Evolutionary conservation across 495 filamentous ascomycete genomes (phyloP), one percentile per base, ranked within the genome.

Genomic region (Talaromyces borbonicus): DNA sequence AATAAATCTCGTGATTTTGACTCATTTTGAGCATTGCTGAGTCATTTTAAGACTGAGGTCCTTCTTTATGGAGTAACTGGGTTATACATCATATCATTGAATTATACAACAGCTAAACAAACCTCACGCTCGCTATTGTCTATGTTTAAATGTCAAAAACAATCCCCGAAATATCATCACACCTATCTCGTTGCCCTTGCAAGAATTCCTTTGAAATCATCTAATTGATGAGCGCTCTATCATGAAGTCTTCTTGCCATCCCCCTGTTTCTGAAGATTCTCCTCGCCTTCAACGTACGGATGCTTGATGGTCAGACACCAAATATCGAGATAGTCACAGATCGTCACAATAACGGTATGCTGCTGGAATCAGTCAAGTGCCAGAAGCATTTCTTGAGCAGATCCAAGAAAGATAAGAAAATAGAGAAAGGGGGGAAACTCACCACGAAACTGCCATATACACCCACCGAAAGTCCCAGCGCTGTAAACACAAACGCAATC

Each of bases 301-400:
- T 71, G 81, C 73, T 98, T 98, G 62, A 98, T 98, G 0, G 84
- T 94, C 63, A 97, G 70, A 56, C 92, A 98, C 86, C 87, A 96
- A 55, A 98, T 98, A 61, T 98, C 92, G 46, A 95, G 72, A 60
- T 94, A 93, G 57, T 97, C 92, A 60, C 92, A 98, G 55, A 98
- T 98, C 19, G 88, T 90, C 8, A 88, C 85, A 51, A 97, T 93
- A 24, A 97, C 87, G 61, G 96, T 92, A 36, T 85, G 66, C 76
- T 80, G 46, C 11, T 40, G 33, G 23, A 37, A 26, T 50, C 30
- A 29, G 26, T 14, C 15, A 45, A 20, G 2, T 26, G 12, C 7
- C 1, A 14, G 9, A 20, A 11, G 15, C 19, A n/a, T n/a, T 29
- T 9, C 20, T 3, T 1, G 30, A 47, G 44, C 24, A 11, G 8